Evolutionary conservation across 805 yeast genomes (phyloP).

Genomic region (Maudiozyma saulgeensis): DNA sequence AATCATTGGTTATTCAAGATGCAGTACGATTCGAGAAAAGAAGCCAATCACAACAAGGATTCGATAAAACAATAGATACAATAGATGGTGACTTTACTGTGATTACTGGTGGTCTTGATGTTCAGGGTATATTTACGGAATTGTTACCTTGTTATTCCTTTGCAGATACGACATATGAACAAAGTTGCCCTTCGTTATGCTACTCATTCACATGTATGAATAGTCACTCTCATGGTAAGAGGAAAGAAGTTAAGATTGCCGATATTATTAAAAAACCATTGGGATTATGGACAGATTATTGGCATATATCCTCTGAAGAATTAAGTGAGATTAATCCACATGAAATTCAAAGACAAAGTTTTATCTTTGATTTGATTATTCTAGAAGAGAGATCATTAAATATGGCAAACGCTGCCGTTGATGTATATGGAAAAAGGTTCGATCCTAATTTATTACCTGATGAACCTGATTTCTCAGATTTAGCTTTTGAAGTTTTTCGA

Average conservation of each 20-base stretch:
- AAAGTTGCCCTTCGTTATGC: constrained; percentile 38
- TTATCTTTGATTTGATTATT: constrained; percentile 63
- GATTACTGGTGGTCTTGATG: constrained; percentile 28
- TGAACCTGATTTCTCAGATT: constrained; percentile 47
- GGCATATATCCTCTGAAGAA: constrained; percentile 51
- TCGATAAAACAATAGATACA: constrained; percentile 16
- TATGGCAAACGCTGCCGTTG: constrained; percentile 55
- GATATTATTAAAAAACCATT: constrained; percentile 29
- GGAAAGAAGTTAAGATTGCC: constrained; percentile 26
- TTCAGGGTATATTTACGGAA: constrained; percentile 30
- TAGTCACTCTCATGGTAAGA: constrained; percentile 6
- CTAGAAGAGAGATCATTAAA: constrained; percentile 63
- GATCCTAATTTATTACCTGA: constrained; percentile 38
- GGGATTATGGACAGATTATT: constrained; percentile 56
- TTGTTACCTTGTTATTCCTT: constrained; percentile 29
- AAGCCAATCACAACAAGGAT: neutral
- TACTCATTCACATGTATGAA: constrained; percentile 32
- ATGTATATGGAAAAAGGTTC: constrained; percentile 40
- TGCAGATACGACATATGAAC: constrained; percentile 30
- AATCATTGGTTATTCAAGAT: constrained; percentile 33
- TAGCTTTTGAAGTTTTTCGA: constrained; percentile 48
- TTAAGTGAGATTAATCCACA: constrained; percentile 39
- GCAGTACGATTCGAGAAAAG: constrained; percentile 35
- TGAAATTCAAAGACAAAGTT: constrained; percentile 59
- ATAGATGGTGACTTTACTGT: constrained; percentile 24